Percentiles rank a stretch among this genome's conserved stretches.
These are phyloP conservation scores for Excoecaria agallocha DNA, from an alignment of 345 rosid genomes.

Conservation along the genomic window DNA sequence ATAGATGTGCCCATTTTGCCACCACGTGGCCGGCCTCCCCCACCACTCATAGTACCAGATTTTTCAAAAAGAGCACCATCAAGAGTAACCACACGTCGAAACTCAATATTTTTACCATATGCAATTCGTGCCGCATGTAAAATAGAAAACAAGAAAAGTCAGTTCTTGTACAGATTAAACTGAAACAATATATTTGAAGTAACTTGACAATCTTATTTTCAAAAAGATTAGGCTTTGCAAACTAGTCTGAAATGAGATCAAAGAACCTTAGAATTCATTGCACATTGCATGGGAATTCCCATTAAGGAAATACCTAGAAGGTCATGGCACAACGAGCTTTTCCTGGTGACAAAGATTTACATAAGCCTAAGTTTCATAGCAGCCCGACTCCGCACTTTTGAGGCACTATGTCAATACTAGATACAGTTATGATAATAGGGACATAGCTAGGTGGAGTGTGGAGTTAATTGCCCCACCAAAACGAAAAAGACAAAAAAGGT, in stretches of 20 bases:
- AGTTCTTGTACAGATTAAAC: not conserved
- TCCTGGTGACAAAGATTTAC: not conserved
- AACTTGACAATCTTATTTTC: not conserved
- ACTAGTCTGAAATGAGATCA: not conserved
- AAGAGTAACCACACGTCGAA: constrained; percentile 86
- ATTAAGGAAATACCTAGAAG: not conserved
- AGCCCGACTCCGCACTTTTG: not conserved
- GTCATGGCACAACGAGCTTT: not conserved
- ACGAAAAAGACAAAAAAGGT: no score
- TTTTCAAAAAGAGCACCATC: constrained; percentile 95
- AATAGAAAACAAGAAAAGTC: constrained; percentile 1
- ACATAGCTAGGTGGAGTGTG: no score
- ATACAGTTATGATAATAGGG: not conserved
- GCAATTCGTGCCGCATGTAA: constrained; percentile 87
- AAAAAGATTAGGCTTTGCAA: not conserved
- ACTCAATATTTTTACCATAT: constrained; percentile 72
- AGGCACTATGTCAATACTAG: not conserved
- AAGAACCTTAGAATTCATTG: no score
- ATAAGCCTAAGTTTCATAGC: not conserved
- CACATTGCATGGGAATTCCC: not conserved
- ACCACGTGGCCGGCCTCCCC: constrained; percentile 93
- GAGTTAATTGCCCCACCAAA: no score
- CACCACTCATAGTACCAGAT: constrained; percentile 99
- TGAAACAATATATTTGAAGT: constrained; percentile 1
- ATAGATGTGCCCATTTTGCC: constrained; percentile 97